These are phyloP conservation scores for Daldinia sp. DNA, from an alignment of 2,329 filamentous ascomycete genomes.

Conservation along the genomic window DNA sequence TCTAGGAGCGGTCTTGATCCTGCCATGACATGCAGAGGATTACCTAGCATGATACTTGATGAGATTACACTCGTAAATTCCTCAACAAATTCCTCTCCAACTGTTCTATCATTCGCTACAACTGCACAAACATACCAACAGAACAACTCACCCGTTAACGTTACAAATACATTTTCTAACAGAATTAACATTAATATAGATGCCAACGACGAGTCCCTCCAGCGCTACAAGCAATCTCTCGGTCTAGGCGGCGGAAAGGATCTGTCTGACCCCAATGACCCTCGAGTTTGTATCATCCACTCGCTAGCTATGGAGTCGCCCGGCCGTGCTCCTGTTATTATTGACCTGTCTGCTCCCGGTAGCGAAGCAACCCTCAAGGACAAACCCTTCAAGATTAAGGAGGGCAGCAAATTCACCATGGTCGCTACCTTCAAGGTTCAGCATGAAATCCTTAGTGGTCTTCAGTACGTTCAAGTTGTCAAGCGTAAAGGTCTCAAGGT, in stretches of 20 bases:
- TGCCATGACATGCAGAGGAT: constrained; percentile 40
- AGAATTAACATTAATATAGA: constrained; percentile 52
- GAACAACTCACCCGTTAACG: background rate
- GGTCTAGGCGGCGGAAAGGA: constrained; percentile 80
- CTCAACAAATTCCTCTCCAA: constrained; percentile 4
- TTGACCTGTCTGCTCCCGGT: constrained; percentile 80
- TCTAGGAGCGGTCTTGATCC: constrained; percentile 38
- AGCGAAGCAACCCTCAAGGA: constrained; percentile 82
- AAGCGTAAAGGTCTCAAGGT: constrained; percentile 87
- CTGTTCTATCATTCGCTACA: background rate
- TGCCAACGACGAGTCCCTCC: constrained; percentile 87
- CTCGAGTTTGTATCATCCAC: constrained; percentile 91
- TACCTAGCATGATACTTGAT: constrained; percentile 27
- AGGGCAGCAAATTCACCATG: constrained; percentile 93
- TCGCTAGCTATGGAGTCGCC: constrained; percentile 87
- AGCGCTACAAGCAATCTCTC: constrained; percentile 97
- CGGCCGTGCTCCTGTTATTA: constrained; percentile 84
- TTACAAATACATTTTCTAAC: constrained; percentile 33
- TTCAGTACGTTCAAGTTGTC: constrained; percentile 95
- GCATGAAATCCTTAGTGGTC: constrained; percentile 91
- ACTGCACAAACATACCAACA: constrained; percentile 6
- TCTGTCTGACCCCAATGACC: constrained; percentile 79
- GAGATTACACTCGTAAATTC: constrained; percentile 5
- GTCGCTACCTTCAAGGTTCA: constrained; percentile 94
- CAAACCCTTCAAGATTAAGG: constrained; percentile 97